Conservation (phyloP, 177 flowering plant genomes). For the Vitis hybrid region DNA sequence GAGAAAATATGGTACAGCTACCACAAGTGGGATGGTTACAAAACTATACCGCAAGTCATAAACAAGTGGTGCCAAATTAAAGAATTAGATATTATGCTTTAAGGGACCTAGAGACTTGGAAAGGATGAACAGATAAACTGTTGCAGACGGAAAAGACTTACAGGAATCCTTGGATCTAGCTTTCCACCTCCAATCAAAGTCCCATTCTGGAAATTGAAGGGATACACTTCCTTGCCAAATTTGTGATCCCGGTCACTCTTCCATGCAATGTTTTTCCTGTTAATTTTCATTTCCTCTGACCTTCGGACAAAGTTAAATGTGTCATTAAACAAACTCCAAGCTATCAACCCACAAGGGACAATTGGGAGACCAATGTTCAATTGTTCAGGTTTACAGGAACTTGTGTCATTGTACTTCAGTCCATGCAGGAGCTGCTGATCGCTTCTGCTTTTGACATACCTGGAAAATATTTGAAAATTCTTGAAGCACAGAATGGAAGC, state of each 20-base stretch:
- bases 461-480: constrained; percentile 17
- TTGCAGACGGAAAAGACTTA: constrained; percentile 38
- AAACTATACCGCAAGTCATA: no score
- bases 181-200: constrained; percentile 76
- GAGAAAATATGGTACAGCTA: no score
- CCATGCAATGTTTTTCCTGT: constrained; percentile 80
- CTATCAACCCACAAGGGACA: constrained; percentile 90
- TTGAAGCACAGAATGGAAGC: background rate
- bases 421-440: constrained; percentile 70
- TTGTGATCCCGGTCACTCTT: constrained; percentile 84
- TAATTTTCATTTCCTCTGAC: constrained; percentile 36
- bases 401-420: constrained; percentile 44
- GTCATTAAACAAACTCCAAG: constrained; percentile 94
- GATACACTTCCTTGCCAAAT: constrained; percentile 80
- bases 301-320: constrained; percentile 54
- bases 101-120: no score
- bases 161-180: constrained; percentile 67
- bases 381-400: constrained; percentile 74
- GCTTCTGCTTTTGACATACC: constrained; percentile 73
- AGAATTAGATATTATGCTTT: no score
- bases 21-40: no score
- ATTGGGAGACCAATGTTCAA: constrained; percentile 58
- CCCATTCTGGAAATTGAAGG: constrained; percentile 82
- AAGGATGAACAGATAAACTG: background rate
- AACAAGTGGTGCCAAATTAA: no score